phyloP scores from a whole-genome alignment of 495 filamentous ascomycete genomes.

The Penicillium pulvis region DNA sequence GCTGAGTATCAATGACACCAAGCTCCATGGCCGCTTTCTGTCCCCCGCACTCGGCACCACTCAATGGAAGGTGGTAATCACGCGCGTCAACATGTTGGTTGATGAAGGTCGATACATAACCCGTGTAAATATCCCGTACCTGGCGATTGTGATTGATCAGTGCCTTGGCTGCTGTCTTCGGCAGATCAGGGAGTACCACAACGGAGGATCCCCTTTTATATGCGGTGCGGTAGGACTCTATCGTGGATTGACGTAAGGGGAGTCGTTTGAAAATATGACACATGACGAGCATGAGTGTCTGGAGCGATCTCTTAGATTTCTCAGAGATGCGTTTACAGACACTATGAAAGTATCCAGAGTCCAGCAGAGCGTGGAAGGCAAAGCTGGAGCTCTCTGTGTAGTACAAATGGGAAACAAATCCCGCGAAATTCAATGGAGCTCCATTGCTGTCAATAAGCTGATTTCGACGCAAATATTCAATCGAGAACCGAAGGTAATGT shows the following conservation, averaged over 20 bases:
- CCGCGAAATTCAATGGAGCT: conserved; percentile 68
- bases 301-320: conserved; percentile 35
- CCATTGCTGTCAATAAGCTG: conserved; percentile 60
- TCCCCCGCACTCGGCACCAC: conserved; percentile 18
- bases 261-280: conserved; percentile 67
- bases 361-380: conserved; percentile 72
- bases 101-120: conserved; percentile 69
- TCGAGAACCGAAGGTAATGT: conserved; percentile 77
- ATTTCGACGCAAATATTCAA: conserved; percentile 75
- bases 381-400: conserved; percentile 73
- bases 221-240: conserved; percentile 45
- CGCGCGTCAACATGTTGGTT: conserved; percentile 57
- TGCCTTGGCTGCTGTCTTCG: conserved; percentile 52
- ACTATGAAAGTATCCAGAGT: conserved; percentile 65
- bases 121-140: conserved; percentile 62
- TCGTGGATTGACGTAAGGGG: conserved; percentile 39
- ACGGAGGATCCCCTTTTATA: conserved; percentile 55
- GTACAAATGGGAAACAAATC: conserved; percentile 67
- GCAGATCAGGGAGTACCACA: conserved; percentile 65
- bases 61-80: conserved; percentile 62
- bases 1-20: conserved; percentile 9
- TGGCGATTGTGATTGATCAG: conserved; percentile 62
- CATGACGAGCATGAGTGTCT: conserved; percentile 63
- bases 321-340: conserved; percentile 54
- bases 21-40: not conserved